Percentiles rank a stretch among this genome's conserved stretches.
Evolutionary conservation across 306 rosid genomes (phyloP).

Genomic region (Malus domestica): DNA sequence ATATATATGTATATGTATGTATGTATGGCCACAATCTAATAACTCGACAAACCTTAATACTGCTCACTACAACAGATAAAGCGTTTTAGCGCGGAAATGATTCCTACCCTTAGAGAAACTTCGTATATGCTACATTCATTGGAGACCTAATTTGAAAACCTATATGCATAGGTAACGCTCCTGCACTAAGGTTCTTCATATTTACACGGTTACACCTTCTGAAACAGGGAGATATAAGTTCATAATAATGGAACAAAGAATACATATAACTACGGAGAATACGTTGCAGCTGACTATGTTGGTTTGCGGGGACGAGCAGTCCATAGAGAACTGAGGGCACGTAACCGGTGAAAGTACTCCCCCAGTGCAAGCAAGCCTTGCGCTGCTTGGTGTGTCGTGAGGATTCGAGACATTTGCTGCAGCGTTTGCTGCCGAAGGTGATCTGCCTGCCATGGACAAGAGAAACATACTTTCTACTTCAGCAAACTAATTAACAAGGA

Average conservation of each 20-base stretch:
- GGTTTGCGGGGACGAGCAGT: conserved; percentile 43
- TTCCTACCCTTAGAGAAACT: not conserved
- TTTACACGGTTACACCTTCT: conserved; percentile 6
- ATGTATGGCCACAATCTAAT: not conserved
- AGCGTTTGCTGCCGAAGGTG: conserved; percentile 74
- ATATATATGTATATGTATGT: too few relatives aligned
- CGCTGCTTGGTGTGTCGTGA: conserved; percentile 58
- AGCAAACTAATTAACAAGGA: not conserved
- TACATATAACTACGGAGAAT: not conserved
- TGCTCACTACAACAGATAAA: too few relatives aligned
- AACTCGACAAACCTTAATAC: not conserved
- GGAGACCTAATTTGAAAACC: not conserved
- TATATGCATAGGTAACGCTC: not conserved
- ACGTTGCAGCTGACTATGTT: not conserved
- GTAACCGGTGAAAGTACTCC: conserved; percentile 70
- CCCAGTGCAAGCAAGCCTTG: conserved; percentile 66
- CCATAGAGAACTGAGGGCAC: conserved; percentile 71
- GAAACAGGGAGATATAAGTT: not conserved
- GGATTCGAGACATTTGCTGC: conserved; percentile 52
- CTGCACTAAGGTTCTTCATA: not conserved
- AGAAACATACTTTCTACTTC: not conserved
- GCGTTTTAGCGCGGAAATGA: not conserved
- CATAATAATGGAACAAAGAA: not conserved
- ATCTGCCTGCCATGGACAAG: conserved; percentile 58
- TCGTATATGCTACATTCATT: not conserved